A percentile compares a stretch with the other conserved stretches of the same genome.
phyloP scores from a whole-genome alignment of 345 rosid species.

The Dimocarpus longan region DNA sequence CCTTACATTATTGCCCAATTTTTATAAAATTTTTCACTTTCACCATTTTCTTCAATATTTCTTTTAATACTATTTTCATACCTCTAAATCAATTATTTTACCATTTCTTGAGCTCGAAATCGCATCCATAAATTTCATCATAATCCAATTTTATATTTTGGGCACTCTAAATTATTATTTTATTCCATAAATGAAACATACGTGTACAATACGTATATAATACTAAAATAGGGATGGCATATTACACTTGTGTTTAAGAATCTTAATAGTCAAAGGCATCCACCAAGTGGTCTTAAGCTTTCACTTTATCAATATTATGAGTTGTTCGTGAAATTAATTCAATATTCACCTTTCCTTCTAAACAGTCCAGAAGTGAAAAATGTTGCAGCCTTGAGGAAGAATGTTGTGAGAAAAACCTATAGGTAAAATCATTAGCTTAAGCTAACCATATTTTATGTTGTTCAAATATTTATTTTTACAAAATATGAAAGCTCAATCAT shows the following conservation, averaged over 20 bases:
- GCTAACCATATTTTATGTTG: not conserved
- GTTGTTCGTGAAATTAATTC: not conserved
- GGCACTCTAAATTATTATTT: too few relatives aligned
- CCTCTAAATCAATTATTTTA: too few relatives aligned
- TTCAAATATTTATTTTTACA: not conserved
- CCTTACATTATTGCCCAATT: too few relatives aligned
- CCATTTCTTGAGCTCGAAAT: too few relatives aligned
- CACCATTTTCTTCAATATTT: too few relatives aligned
- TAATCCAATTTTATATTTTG: too few relatives aligned
- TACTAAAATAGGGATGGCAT: too few relatives aligned
- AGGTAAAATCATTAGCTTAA: constrained; percentile 44
- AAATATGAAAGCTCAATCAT: not conserved
- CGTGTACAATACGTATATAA: too few relatives aligned
- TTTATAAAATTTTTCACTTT: too few relatives aligned
- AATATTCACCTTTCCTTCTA: constrained; percentile 6
- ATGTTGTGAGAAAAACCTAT: constrained; percentile 50
- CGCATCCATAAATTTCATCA: too few relatives aligned
- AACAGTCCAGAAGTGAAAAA: constrained; percentile 84
- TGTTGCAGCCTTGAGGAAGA: constrained; percentile 62
- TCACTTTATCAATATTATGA: not conserved
- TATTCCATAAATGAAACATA: too few relatives aligned
- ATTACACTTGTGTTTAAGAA: not conserved
- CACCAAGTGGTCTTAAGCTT: not conserved
- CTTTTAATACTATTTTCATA: too few relatives aligned
- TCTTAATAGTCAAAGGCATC: not conserved